Conservation (phyloP, 106 monocot genomes). For the Platanthera guangdongensis region DNA sequence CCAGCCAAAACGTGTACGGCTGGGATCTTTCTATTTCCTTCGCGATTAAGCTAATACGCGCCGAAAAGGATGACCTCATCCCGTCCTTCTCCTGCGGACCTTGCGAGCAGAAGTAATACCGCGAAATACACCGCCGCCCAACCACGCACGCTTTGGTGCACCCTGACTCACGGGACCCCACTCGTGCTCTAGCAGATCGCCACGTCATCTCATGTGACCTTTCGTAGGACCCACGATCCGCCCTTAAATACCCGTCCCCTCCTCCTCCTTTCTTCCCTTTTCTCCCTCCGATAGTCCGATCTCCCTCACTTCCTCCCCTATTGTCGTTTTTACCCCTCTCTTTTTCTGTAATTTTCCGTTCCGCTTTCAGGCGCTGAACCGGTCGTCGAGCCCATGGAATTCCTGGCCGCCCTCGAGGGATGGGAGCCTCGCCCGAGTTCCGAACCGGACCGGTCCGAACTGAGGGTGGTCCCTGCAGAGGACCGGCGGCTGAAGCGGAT, state of each 20-base stretch:
- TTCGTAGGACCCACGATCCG: slow-evolving; percentile 7
- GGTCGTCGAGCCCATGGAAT: background rate
- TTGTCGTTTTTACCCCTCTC: background rate
- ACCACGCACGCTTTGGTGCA: background rate
- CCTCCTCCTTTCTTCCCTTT: slow-evolving; percentile 52
- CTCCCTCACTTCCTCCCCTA: background rate
- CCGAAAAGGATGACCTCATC: background rate
- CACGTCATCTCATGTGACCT: background rate
- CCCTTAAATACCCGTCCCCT: slow-evolving; percentile 35
- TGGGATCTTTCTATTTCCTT: slow-evolving; percentile 5
- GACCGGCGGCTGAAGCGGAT: slow-evolving; percentile 34
- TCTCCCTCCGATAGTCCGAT: slow-evolving; percentile 23
- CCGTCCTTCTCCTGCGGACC: too few relatives aligned
- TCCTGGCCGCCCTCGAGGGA: slow-evolving; percentile 3
- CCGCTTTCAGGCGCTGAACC: background rate
- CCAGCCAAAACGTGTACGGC: background rate
- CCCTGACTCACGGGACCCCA: slow-evolving; percentile 9
- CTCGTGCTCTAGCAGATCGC: background rate
- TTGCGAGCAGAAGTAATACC: too few relatives aligned
- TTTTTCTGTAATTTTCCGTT: background rate
- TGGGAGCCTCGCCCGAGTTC: background rate
- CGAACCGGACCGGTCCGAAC: slow-evolving; percentile 3
- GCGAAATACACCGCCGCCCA: background rate
- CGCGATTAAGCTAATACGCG: slow-evolving; percentile 20
- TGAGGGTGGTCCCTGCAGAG: slow-evolving; percentile 12